These are phyloP conservation scores for Colletotrichum acutatum DNA, from an alignment of 2,329 filamentous ascomycete species.

Conservation along the genomic window DNA sequence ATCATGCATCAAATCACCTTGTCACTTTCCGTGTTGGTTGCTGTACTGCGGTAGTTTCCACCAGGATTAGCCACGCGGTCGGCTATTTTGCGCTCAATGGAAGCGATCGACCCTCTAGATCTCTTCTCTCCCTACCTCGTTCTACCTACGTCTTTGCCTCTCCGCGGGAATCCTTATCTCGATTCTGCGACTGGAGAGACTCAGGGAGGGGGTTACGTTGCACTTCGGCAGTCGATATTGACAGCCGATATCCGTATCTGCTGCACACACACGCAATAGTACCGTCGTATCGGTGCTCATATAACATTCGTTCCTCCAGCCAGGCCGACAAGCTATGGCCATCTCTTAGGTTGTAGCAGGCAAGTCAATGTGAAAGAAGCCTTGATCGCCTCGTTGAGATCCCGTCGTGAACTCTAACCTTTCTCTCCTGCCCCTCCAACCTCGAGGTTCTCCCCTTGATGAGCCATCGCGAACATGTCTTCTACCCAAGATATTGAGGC, in stretches of 20 bases:
- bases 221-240: background rate
- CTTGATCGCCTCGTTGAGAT: background rate
- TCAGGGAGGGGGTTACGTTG: slow-evolving; percentile 1
- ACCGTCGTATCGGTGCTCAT: background rate
- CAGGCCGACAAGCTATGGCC: background rate
- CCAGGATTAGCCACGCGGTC: background rate
- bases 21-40: background rate
- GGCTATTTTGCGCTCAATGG: slow-evolving; percentile 5
- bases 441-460: background rate
- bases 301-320: slow-evolving; percentile 1
- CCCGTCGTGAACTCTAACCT: background rate
- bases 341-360: background rate
- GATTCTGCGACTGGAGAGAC: background rate
- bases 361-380: background rate
- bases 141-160: background rate
- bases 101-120: background rate
- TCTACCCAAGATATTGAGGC: slow-evolving; percentile 3
- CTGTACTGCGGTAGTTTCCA: background rate
- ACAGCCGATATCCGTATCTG: background rate
- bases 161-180: slow-evolving; percentile 34
- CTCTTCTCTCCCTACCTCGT: background rate
- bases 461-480: background rate
- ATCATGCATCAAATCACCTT: background rate
- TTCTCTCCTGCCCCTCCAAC: no score
- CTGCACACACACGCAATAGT: background rate